These are phyloP conservation scores for Mortierella sp. DNA, from an alignment of 371 early-diverging fungal genomes.

Conservation along the genomic window DNA sequence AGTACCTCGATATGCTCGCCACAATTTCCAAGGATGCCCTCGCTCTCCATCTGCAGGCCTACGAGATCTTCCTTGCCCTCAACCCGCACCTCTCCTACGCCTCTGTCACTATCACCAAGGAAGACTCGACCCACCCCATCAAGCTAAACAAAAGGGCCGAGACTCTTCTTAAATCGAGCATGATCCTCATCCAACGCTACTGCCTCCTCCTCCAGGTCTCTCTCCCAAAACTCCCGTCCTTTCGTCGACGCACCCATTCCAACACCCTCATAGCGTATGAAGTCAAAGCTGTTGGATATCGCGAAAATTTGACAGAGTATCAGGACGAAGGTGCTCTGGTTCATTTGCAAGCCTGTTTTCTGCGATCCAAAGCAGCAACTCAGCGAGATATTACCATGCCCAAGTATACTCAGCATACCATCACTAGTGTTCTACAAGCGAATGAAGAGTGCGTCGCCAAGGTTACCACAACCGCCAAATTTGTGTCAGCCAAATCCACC, in stretches of 20 bases:
- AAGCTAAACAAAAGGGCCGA: slow-evolving; percentile 10
- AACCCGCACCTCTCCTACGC: neutral
- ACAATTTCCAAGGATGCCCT: neutral
- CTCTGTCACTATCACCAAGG: neutral
- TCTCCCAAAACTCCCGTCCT: slow-evolving; percentile 32
- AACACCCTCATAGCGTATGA: slow-evolving; percentile 6
- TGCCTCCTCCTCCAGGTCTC: slow-evolving; percentile 24
- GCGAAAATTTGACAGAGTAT: slow-evolving; percentile 18
- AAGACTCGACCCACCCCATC: neutral
- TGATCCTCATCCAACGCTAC: slow-evolving; percentile 31
- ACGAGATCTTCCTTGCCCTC: neutral
- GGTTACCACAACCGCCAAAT: neutral
- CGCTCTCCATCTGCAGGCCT: neutral
- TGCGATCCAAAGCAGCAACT: neutral
- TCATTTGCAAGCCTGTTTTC: neutral
- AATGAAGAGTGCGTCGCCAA: neutral
- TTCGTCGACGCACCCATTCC: slow-evolving; percentile 19
- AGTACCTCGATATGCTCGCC: slow-evolving; percentile 20
- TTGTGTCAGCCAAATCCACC: neutral
- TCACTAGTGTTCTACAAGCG: neutral
- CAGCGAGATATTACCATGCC: neutral
- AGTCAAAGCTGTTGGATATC: slow-evolving; percentile 6
- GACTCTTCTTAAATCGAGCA: slow-evolving; percentile 23
- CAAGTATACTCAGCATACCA: neutral
- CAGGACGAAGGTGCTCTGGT: neutral